Base-by-base conservation (phyloP, 257 asterid genomes). In the Solanum sejunctum region DNA sequence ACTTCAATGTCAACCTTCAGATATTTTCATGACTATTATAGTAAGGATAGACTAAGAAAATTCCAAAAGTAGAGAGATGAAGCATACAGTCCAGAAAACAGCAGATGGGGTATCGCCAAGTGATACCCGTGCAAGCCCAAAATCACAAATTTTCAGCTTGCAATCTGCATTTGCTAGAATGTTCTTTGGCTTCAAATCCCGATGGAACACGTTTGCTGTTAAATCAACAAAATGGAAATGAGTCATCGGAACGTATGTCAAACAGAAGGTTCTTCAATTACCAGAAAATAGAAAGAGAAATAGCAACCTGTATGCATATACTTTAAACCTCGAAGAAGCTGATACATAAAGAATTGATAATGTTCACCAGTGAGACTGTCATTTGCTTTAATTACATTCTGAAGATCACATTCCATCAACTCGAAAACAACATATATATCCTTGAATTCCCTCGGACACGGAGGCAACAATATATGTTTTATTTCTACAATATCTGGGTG, bases 381-480 rank as follows among this genome's bases (percentile, higher is more conserved):
- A 85, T 96, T 96, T 18, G 97, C 92, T 85, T 93, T 93, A 87
- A 96, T 95, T 26, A 96, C 98, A 85, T 96, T 93, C 85, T 96
- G 99, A 86, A 96, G 98, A 81, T 96, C 99, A 21, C 98, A 92
- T 91, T 96, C 99, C 99, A 96, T 96, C 95, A 96, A 90, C 90
- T 96, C 99, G 84, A 96, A 96, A 86, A 96, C 96, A 32, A 96
- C 97, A 90, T 91, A 96, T 84, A 96, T 95, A 89, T 96, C 99
- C 90, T 94, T 95, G 90, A 96, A 96, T 89, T 96, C 99, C 90
- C 98, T 93, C 12, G 94, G 92, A 72, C 97, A 96, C 3, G 99
- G 93, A 84, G 99, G 99, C 90, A 96, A 60, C 98, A 95, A 87
- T 80, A 96, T 95, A 87, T 96, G 99, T 91, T 94, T 96, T 63